Conservation (phyloP, 2,329 filamentous ascomycete genomes). For the Cladosporium cucumerinum region DNA sequence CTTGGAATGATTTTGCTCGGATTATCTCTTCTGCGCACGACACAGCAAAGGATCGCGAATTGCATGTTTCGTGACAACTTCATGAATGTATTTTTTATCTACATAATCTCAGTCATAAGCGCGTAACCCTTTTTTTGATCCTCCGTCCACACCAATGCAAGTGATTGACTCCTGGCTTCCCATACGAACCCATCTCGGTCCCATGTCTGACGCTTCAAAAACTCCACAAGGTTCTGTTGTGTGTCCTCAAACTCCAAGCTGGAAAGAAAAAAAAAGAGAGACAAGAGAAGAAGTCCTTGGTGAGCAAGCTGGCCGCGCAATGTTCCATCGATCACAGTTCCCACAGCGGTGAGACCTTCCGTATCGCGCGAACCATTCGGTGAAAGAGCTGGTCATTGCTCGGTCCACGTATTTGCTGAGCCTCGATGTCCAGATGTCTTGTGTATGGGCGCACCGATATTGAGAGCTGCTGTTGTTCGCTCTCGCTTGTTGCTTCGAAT, state of each 20-base stretch:
- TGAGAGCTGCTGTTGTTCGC: background rate
- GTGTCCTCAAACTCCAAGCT: background rate
- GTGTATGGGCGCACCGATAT: background rate
- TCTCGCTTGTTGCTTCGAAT: background rate
- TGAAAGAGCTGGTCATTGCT: background rate
- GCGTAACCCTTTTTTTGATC: background rate
- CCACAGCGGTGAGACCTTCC: background rate
- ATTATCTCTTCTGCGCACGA: too few species aligned
- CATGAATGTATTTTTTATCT: background rate
- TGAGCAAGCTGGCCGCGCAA: background rate
- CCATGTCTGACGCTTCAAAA: background rate
- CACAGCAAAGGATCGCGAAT: background rate
- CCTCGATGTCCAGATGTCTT: background rate
- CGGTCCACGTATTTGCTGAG: background rate
- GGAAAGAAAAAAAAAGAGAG: background rate
- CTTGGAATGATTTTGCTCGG: too few species aligned
- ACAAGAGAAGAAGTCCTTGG: background rate
- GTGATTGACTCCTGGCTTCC: background rate
- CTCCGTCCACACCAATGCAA: background rate
- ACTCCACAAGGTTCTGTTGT: background rate
- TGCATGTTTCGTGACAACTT: background rate
- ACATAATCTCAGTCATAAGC: background rate
- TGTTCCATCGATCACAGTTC: background rate
- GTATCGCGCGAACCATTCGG: background rate
- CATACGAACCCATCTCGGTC: background rate